Conservation (phyloP, 2,329 filamentous ascomycete species). For the Calonectria naviculata region DNA sequence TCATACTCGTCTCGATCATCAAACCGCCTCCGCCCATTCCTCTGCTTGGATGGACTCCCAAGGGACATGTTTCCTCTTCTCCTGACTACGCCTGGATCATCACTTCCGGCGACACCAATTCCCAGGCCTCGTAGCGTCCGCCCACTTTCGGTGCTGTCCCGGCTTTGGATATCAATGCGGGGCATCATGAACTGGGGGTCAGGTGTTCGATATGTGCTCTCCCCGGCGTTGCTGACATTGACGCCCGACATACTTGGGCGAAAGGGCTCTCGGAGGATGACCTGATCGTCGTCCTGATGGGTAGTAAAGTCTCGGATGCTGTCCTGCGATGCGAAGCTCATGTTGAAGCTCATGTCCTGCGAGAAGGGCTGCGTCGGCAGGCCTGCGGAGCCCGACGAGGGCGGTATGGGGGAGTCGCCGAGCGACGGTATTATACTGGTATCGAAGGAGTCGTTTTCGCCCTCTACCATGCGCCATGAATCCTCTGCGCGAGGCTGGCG, state of each 20-base stretch:
- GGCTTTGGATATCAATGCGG: slow-evolving; percentile 53
- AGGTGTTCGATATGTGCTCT: slow-evolving; percentile 48
- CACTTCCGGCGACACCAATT: slow-evolving; percentile 29
- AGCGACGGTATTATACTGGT: slow-evolving; percentile 62
- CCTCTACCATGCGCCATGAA: slow-evolving; percentile 72
- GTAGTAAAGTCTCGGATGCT: slow-evolving; percentile 65
- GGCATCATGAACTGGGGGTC: slow-evolving; percentile 68
- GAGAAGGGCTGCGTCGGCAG: slow-evolving; percentile 61
- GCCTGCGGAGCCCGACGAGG: slow-evolving; percentile 42
- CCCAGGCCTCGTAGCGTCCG: slow-evolving; percentile 46
- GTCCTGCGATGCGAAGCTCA: slow-evolving; percentile 63
- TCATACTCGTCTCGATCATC: slow-evolving; percentile 31
- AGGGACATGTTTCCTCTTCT: slow-evolving; percentile 33
- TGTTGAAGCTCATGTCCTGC: slow-evolving; percentile 44
- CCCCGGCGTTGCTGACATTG: slow-evolving; percentile 38
- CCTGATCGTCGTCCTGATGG: slow-evolving; percentile 65
- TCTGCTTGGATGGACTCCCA: slow-evolving; percentile 40
- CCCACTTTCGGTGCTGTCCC: slow-evolving; percentile 46
- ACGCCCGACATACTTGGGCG: slow-evolving; percentile 61
- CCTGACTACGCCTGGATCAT: slow-evolving; percentile 43
- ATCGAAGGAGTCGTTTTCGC: slow-evolving; percentile 70
- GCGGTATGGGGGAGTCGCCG: slow-evolving; percentile 50
- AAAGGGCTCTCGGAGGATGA: slow-evolving; percentile 66
- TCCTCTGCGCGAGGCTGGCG: slow-evolving; percentile 54
- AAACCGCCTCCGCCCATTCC: slow-evolving; percentile 26